phyloP scores from a whole-genome alignment of 179 eudicot genomes.

The Patellifolia procumbens region DNA sequence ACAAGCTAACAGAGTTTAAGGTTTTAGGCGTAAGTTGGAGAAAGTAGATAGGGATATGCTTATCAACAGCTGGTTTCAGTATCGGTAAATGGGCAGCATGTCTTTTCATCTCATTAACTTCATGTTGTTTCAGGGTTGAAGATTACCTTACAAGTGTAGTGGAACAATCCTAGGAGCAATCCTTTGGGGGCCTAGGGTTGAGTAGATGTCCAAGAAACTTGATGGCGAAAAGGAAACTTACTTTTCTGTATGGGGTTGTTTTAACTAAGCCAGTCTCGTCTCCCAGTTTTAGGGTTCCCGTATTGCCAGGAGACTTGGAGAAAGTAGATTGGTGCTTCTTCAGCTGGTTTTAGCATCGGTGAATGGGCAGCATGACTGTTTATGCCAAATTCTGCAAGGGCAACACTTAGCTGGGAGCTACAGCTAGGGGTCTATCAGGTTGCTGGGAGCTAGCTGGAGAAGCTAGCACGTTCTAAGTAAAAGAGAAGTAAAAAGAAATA shows the following conservation, averaged over 20 bases:
- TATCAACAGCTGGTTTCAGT: background rate
- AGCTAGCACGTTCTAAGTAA: no score
- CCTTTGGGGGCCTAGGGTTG: background rate
- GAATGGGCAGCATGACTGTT: background rate
- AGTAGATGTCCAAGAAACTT: background rate
- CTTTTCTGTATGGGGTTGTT: background rate
- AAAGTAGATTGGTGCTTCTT: background rate
- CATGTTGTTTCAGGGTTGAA: background rate
- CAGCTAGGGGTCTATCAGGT: no score
- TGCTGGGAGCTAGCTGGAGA: no score
- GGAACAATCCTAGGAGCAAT: background rate
- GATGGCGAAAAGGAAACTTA: no score
- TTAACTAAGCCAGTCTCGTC: background rate
- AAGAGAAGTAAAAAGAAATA: no score
- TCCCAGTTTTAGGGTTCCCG: no score
- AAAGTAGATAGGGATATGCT: background rate
- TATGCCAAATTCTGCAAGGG: no score
- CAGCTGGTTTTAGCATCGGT: background rate
- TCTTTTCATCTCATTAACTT: no score
- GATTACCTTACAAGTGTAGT: background rate
- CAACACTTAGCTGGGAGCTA: no score
- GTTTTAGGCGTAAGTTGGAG: background rate
- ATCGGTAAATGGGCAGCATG: background rate
- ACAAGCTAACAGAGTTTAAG: background rate
- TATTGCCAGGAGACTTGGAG: no score